Conservation (phyloP, 768 basidiomycete genomes). For the Mrakia hoshinonis region DNA sequence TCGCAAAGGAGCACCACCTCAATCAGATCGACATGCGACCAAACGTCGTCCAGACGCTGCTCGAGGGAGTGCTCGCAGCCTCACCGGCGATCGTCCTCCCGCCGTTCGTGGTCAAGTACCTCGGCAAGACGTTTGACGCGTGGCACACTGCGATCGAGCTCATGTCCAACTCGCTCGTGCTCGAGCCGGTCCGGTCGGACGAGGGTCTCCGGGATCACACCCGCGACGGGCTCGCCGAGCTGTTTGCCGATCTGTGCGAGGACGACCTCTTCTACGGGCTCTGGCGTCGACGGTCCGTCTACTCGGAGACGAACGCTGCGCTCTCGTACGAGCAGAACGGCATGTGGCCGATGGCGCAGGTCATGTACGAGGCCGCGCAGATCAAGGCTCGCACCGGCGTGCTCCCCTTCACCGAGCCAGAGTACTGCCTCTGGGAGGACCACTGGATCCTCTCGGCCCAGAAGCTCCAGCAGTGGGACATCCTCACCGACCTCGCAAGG, state of each 20-base stretch:
- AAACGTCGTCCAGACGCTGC: slow-evolving; percentile 83
- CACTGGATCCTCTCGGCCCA: slow-evolving; percentile 95
- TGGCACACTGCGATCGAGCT: slow-evolving; percentile 88
- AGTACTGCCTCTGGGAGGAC: slow-evolving; percentile 98
- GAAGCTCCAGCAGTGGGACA: slow-evolving; percentile 94
- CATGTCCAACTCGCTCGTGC: slow-evolving; percentile 54
- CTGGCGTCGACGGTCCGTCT: slow-evolving; percentile 83
- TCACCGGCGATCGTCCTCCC: slow-evolving; percentile 79
- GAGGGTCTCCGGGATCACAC: slow-evolving; percentile 68
- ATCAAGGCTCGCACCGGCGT: slow-evolving; percentile 67
- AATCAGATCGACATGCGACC: slow-evolving; percentile 80
- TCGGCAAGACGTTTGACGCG: slow-evolving; percentile 90
- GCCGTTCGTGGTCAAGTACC: slow-evolving; percentile 88
- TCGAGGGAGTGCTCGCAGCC: slow-evolving; percentile 76
- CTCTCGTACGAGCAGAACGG: slow-evolving; percentile 91
- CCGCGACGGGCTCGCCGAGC: slow-evolving; percentile 81
- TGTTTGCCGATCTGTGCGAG: slow-evolving; percentile 91
- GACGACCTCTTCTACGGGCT: slow-evolving; percentile 96
- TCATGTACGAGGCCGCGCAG: slow-evolving; percentile 75
- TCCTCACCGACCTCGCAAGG: slow-evolving; percentile 79
- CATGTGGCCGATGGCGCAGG: slow-evolving; percentile 86
- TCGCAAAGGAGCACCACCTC: slow-evolving; percentile 88
- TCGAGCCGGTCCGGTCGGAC: slow-evolving; percentile 75
- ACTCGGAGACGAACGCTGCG: slow-evolving; percentile 63
- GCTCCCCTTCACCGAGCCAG: slow-evolving; percentile 84